Evolutionary conservation across 352 stramenopile species (phyloP).

Genomic region (Phytophthora crassamura): DNA sequence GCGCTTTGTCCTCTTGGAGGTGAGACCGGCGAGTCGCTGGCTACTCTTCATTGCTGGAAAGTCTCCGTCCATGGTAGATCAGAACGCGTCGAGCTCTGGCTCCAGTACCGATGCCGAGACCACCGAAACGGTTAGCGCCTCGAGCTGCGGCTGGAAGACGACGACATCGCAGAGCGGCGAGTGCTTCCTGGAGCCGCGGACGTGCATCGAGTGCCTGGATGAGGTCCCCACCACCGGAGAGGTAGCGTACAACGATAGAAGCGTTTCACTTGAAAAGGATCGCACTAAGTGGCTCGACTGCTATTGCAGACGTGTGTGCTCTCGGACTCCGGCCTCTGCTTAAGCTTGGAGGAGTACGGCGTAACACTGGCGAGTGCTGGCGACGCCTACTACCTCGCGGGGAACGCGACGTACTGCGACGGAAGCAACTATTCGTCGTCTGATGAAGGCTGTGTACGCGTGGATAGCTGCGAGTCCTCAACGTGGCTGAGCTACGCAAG

Average conservation of each 20-base stretch:
- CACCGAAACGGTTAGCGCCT: conserved; percentile 16
- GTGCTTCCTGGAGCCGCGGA: conserved; percentile 39
- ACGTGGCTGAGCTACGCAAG: conserved; percentile 39
- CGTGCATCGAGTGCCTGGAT: conserved; percentile 46
- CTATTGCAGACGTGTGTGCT: conserved; percentile 33
- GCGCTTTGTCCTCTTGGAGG: not conserved
- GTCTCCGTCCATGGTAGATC: conserved; percentile 16
- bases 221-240: conserved; percentile 36
- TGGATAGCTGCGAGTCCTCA: conserved; percentile 41
- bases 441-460: conserved; percentile 41
- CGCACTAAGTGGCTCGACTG: not conserved
- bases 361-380: conserved; percentile 1
- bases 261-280: not conserved
- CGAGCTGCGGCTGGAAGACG: conserved; percentile 44
- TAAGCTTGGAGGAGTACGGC: conserved; percentile 12
- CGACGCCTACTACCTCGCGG: conserved; percentile 19
- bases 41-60: conserved; percentile 31
- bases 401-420: conserved; percentile 28
- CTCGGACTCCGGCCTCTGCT: conserved; percentile 29
- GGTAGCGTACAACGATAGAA: conserved; percentile 13
- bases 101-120: not conserved
- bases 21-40: conserved; percentile 13
- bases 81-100: conserved; percentile 6
- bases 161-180: conserved; percentile 13
- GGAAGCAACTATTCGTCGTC: not conserved